These are phyloP conservation scores for Camellia granthamiana DNA, from an alignment of 148 eudicot genomes.

Conservation along the genomic window DNA sequence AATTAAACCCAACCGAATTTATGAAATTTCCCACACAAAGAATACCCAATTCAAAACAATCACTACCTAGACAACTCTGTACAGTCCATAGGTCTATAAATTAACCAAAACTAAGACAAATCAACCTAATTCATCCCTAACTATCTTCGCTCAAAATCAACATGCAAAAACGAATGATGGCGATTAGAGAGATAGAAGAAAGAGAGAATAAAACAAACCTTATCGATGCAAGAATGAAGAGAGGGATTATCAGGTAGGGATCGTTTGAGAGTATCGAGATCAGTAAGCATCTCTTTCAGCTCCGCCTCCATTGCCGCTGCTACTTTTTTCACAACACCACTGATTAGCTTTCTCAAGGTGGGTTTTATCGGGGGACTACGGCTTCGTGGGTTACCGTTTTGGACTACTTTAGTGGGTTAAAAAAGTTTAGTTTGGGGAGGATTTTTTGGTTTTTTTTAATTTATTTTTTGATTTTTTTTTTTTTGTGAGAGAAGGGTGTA, in stretches of 20 bases:
- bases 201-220: constrained; percentile 26
- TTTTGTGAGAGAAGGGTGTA: no score
- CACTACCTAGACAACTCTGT: not conserved
- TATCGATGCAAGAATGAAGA: constrained; percentile 44
- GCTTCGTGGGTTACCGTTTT: no score
- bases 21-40: no score
- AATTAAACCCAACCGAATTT: no score
- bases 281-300: constrained; percentile 42
- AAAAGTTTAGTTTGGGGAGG: no score
- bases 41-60: not conserved
- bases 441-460: no score
- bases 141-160: not conserved
- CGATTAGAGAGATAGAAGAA: not conserved
- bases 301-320: constrained; percentile 57
- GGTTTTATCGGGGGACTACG: no score
- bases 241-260: constrained; percentile 47
- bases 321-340: not conserved
- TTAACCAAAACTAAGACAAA: not conserved
- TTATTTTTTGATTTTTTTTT: no score
- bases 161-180: not conserved
- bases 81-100: not conserved
- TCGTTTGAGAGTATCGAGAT: constrained; percentile 50
- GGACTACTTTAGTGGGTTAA: no score
- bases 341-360: constrained; percentile 9
- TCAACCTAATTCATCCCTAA: not conserved